These are phyloP conservation scores for Exophiala aquamarina DNA, from an alignment of 2,329 filamentous ascomycete species.

Conservation along the genomic window DNA sequence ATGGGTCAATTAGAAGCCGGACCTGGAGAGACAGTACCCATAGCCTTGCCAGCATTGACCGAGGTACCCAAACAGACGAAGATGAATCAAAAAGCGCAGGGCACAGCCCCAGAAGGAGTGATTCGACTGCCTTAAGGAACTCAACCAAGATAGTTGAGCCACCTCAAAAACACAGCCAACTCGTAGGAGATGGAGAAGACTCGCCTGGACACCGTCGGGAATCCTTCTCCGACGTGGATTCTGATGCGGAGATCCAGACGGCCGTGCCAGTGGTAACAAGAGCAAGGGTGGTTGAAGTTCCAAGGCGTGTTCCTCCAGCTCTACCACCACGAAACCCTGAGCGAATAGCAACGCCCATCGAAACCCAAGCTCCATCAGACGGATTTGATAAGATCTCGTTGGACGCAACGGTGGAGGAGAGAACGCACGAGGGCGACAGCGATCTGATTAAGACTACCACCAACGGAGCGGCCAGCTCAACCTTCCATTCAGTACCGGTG, in stretches of 20 bases:
- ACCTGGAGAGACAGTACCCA: conserved; percentile 69
- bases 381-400: conserved; percentile 36
- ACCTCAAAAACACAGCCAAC: conserved; percentile 22
- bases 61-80: conserved; percentile 69
- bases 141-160: conserved; percentile 8
- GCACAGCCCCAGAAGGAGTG: conserved; percentile 37
- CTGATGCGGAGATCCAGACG: conserved; percentile 51
- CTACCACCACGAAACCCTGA: conserved; percentile 73
- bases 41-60: conserved; percentile 62
- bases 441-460: conserved; percentile 9
- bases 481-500: conserved; percentile 24
- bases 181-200: conserved; percentile 15
- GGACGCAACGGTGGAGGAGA: conserved; percentile 26
- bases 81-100: conserved; percentile 56
- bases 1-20: conserved; percentile 65
- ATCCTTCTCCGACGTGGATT: conserved; percentile 28
- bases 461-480: conserved; percentile 16
- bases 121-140: conserved; percentile 1
- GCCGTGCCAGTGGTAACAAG: conserved; percentile 69
- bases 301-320: conserved; percentile 74
- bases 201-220: conserved; percentile 10
- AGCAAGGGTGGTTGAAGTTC: conserved; percentile 80
- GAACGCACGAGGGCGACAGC: conserved; percentile 8
- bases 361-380: conserved; percentile 27
- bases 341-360: conserved; percentile 31